Percentiles rank a stretch among this genome's conserved stretches.
These are phyloP conservation scores for Ophiostoma ulmi DNA, from an alignment of 2,329 filamentous ascomycete species.

Conservation along the genomic window DNA sequence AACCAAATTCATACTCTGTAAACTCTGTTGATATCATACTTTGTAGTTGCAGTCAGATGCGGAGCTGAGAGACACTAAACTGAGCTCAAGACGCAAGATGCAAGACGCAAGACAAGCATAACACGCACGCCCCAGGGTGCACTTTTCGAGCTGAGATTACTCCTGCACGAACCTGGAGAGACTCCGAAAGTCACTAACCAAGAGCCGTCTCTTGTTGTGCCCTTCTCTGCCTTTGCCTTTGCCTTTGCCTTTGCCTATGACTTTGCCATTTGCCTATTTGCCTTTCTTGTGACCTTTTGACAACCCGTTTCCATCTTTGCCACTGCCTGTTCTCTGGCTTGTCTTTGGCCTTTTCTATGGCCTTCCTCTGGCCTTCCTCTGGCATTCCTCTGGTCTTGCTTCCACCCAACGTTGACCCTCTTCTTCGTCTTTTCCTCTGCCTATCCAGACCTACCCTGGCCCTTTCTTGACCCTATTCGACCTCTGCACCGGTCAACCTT, in stretches of 20 bases:
- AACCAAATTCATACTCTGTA: too few species aligned
- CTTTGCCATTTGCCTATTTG: not conserved
- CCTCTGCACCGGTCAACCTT: not conserved
- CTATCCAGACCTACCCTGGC: not conserved
- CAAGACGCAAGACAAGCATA: not conserved
- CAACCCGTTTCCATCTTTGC: not conserved
- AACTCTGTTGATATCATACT: too few species aligned
- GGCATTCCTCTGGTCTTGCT: not conserved
- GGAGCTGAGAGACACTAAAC: slow-evolving; percentile 12
- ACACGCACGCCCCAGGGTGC: slow-evolving; percentile 1
- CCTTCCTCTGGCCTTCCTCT: not conserved
- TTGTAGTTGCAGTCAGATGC: not conserved
- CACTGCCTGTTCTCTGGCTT: not conserved
- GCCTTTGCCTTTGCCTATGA: too few species aligned
- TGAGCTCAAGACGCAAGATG: too few species aligned
- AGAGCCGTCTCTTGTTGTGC: slow-evolving; percentile 16
- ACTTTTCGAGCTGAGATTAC: slow-evolving; percentile 20
- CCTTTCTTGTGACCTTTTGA: not conserved
- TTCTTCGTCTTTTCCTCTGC: not conserved
- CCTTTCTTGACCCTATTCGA: not conserved
- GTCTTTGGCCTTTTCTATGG: slow-evolving; percentile 8
- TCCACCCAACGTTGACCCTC: not conserved
- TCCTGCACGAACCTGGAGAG: slow-evolving; percentile 18
- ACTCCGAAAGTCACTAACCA: slow-evolving; percentile 13
- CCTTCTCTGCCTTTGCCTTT: slow-evolving; percentile 7